These are phyloP conservation scores for Penicillium oxalicum DNA, from an alignment of 2,329 filamentous ascomycete species.

Conservation along the genomic window DNA sequence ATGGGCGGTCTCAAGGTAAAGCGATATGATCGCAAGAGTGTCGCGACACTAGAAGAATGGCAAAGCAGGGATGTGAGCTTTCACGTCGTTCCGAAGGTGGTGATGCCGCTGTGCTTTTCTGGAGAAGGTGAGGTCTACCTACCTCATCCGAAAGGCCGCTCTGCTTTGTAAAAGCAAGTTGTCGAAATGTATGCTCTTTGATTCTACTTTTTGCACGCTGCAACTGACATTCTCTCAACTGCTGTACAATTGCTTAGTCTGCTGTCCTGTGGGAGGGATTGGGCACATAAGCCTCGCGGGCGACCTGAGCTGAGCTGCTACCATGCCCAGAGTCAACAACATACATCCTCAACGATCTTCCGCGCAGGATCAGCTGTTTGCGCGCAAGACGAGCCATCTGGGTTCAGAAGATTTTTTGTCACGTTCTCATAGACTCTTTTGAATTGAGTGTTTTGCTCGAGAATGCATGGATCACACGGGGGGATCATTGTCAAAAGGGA, in stretches of 20 bases:
- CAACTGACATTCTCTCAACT: conserved; percentile 30
- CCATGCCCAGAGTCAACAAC: conserved; percentile 9
- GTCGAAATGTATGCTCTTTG: conserved; percentile 27
- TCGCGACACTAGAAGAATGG: conserved; percentile 27
- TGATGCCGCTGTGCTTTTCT: no score
- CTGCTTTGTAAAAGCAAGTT: conserved; percentile 29
- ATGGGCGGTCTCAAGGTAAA: conserved; percentile 33
- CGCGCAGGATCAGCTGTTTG: conserved; percentile 27
- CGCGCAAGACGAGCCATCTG: conserved; percentile 37
- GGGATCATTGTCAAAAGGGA: conserved; percentile 35
- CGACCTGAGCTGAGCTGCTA: background rate
- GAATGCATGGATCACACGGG: conserved; percentile 35
- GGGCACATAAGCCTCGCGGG: background rate
- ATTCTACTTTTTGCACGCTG: conserved; percentile 30
- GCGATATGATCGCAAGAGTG: conserved; percentile 29
- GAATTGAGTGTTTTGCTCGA: conserved; percentile 39
- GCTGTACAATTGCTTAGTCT: conserved; percentile 17
- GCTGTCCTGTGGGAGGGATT: no score
- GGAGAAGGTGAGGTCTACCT: background rate
- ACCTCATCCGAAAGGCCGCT: conserved; percentile 33
- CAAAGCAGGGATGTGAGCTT: background rate
- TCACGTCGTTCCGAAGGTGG: background rate
- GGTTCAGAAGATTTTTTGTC: conserved; percentile 32
- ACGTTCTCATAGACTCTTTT: conserved; percentile 38
- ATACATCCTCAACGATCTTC: conserved; percentile 29